Base-by-base conservation (phyloP, 2,329 filamentous ascomycete species). In the Fusarium austroafricanum region DNA sequence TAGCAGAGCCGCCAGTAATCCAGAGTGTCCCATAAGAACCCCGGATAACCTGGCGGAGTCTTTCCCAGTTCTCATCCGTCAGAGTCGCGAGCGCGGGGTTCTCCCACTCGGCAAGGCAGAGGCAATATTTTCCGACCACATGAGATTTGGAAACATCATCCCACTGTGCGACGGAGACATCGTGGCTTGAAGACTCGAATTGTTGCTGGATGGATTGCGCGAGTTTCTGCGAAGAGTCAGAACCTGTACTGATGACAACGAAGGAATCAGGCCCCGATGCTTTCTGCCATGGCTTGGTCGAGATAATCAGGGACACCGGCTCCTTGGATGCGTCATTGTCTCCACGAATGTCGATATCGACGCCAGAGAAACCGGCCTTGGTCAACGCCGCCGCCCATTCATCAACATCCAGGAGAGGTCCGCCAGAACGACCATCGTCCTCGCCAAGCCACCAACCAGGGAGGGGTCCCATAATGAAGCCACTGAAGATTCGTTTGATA, bases 401-500 rank as follows among this genome's bases (percentile, higher is more conserved):
- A 10, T 14, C 31, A 15, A 35, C 45, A 35, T 33, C 31, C 10
- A 47, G 7, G 8, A 47, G 45, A 35, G 31, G 31, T n/a, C 29
- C 31, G 1, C 28, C 29, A 10, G 20, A 35, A 5, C 45, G 45
- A 10, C 45, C 45, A 28, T 54, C 49, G 21, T 59, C 35, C 11
- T 39, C 31, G 5, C 55, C 55, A 4, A 46, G 33, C 55, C 55
- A 56, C 51, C 57, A 55, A 4, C 53, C 57, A 8, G 40, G 40
- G 6, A 59, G 35, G 5, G 23, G 15, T 17, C 53, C 47, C 38
- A 59, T 54, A 26, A 47, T 54, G 35, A 54, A 59, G 21, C 43
- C 43, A 33, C 43, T 46, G 14, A 46, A 46, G 26, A 46, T 46
- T 2, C 43, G 43, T 17, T 46, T 46, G 14, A 46, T 46, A 3